Conservation (phyloP, 2,329 filamentous ascomycete genomes). For the Aureobasidium lini region DNA sequence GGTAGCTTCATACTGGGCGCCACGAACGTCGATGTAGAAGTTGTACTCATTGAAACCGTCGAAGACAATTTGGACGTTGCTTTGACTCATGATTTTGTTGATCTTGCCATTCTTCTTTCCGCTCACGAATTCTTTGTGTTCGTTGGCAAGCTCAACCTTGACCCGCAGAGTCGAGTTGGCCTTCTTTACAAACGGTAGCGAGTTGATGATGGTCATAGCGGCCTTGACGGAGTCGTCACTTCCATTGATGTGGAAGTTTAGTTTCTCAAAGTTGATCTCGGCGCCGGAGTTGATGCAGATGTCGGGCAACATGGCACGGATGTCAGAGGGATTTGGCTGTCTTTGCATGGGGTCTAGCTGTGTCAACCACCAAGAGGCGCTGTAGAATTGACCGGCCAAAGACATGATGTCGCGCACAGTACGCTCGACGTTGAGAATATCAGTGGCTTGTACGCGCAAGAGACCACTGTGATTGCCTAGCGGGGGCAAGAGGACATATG, state of each 20-base stretch:
- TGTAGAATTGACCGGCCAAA: conserved; percentile 93
- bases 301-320: conserved; percentile 85
- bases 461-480: conserved; percentile 77
- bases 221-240: conserved; percentile 95
- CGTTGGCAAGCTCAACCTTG: conserved; percentile 97
- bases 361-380: conserved; percentile 90
- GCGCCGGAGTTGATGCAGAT: conserved; percentile 95
- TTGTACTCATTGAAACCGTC: conserved; percentile 99
- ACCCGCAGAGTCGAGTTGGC: conserved; percentile 89
- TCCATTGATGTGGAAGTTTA: conserved; percentile 88
- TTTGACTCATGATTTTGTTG: conserved; percentile 99
- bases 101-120: conserved; percentile 99
- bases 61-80: conserved; percentile 98
- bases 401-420: conserved; percentile 95
- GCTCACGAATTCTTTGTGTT: conserved; percentile 98
- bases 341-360: conserved; percentile 61
- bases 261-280: conserved; percentile 88
- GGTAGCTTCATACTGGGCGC: conserved; percentile 84
- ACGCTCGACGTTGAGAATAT: conserved; percentile 88
- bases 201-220: conserved; percentile 87
- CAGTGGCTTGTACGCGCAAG: conserved; percentile 84
- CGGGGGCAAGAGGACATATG: conserved; percentile 85
- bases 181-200: conserved; percentile 80
- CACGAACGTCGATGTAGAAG: conserved; percentile 98
- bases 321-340: conserved; percentile 58